These are phyloP conservation scores for Umbelopsis sp. DNA, from an alignment of 192 early-diverging fungal species.

Conservation along the genomic window DNA sequence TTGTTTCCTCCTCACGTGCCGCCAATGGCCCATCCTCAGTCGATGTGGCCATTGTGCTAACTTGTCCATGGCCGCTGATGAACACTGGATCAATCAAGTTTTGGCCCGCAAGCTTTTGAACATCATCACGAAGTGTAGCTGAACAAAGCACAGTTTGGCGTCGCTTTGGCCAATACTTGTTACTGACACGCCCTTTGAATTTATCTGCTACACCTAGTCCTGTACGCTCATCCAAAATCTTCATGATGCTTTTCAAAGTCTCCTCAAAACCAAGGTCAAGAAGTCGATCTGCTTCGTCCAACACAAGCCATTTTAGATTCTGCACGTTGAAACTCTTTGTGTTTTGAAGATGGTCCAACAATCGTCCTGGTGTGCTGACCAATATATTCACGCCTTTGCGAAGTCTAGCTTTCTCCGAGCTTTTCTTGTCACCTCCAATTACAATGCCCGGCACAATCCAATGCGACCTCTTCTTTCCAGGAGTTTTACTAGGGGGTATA, in stretches of 20 bases:
- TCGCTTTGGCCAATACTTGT: conserved; percentile 57
- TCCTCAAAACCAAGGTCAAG: conserved; percentile 94
- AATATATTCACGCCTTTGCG: conserved; percentile 90
- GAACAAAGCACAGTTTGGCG: conserved; percentile 87
- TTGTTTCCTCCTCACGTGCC: conserved; percentile 40
- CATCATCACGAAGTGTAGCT: conserved; percentile 87
- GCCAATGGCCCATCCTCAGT: conserved; percentile 21
- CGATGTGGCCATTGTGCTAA: conserved; percentile 20
- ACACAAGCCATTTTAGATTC: conserved; percentile 91
- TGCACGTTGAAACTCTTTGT: conserved; percentile 83
- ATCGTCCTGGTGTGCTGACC: conserved; percentile 93
- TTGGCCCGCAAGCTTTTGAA: conserved; percentile 79
- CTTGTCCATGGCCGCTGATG: conserved; percentile 64
- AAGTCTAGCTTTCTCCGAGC: conserved; percentile 78
- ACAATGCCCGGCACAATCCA: conserved; percentile 88
- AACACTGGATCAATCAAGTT: conserved; percentile 79
- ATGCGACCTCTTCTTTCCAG: conserved; percentile 50
- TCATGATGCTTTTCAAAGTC: conserved; percentile 70
- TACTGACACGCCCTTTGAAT: conserved; percentile 40
- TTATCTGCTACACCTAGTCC: conserved; percentile 28
- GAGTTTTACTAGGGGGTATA: conserved; percentile 50
- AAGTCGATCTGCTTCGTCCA: conserved; percentile 98
- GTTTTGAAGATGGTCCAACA: conserved; percentile 85
- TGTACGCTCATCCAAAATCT: conserved; percentile 60
- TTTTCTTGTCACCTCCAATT: conserved; percentile 81